Percentiles rank a stretch among this genome's conserved stretches.
These are phyloP conservation scores for Kurtzmaniella quercitrusa DNA, from an alignment of 1,139 yeast species.

Conservation along the genomic window DNA sequence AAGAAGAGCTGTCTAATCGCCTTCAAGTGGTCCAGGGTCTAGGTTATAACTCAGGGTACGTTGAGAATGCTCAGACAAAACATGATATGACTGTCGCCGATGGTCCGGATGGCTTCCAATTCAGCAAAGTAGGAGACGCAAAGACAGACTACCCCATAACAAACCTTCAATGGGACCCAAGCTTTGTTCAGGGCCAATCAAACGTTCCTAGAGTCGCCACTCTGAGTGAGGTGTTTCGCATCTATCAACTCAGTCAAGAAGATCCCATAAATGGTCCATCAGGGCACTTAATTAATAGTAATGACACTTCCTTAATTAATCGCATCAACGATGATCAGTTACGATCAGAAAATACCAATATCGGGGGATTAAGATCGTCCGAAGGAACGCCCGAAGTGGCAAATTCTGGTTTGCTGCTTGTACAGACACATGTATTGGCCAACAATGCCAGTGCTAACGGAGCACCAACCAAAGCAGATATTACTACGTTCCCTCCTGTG, in stretches of 20 bases:
- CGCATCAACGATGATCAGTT: constrained; percentile 17
- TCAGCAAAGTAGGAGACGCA: constrained; percentile 49
- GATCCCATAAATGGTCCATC: constrained; percentile 10
- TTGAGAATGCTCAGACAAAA: constrained; percentile 7
- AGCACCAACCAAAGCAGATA: constrained; percentile 10
- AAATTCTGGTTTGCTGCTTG: constrained; percentile 10
- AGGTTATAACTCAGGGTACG: constrained; percentile 23
- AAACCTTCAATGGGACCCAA: constrained; percentile 70
- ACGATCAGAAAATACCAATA: constrained; percentile 27
- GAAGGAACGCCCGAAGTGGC: constrained; percentile 4
- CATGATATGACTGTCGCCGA: constrained; percentile 9
- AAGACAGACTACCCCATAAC: constrained; percentile 65
- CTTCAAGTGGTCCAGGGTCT: constrained; percentile 46
- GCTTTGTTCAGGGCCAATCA: constrained; percentile 20
- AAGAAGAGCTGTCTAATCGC: constrained; percentile 65
- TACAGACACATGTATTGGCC: constrained; percentile 40
- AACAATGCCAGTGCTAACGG: constrained; percentile 27
- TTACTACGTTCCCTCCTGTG: constrained; percentile 68
- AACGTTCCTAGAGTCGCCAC: constrained; percentile 51
- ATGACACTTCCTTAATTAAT: neutral
- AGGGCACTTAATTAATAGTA: too few relatives aligned
- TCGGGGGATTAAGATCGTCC: constrained; percentile 13
- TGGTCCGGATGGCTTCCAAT: constrained; percentile 40
- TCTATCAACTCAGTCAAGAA: constrained; percentile 52
- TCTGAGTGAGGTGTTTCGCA: constrained; percentile 65